Conservation (phyloP, 2,329 filamentous ascomycete species). For the Curvularia sp. region DNA sequence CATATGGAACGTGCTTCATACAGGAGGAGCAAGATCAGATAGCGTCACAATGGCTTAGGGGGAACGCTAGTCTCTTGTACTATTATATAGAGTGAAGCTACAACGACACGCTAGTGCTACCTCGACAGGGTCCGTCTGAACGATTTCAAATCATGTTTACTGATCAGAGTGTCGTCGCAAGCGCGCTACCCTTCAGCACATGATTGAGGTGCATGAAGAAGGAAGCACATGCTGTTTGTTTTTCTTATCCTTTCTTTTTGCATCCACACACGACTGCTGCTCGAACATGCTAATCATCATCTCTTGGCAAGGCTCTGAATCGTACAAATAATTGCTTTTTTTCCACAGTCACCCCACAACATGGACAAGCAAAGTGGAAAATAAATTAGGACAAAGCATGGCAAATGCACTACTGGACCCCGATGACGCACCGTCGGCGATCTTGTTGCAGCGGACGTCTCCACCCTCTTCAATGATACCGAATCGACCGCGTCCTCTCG, state of each 20-base stretch:
- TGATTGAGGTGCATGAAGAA: not conserved
- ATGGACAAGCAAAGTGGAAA: not conserved
- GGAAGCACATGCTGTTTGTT: not conserved
- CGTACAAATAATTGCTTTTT: not conserved
- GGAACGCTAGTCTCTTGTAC: not conserved
- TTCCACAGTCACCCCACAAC: not conserved
- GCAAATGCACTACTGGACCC: not conserved
- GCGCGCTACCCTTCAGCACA: not conserved
- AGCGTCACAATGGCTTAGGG: not conserved
- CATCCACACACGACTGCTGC: not conserved
- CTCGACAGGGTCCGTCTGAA: not conserved
- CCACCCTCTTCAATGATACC: not conserved
- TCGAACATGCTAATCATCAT: not conserved
- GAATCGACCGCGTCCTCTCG: not conserved
- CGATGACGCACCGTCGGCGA: constrained; percentile 10
- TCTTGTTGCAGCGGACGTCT: not conserved
- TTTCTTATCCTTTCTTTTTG: not conserved
- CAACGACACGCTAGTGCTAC: not conserved
- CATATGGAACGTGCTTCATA: not conserved
- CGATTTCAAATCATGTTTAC: not conserved
- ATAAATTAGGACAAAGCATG: not conserved
- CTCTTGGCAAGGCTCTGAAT: constrained; percentile 2
- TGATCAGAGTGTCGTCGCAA: not conserved
- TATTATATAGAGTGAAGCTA: not conserved
- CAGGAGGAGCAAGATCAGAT: not conserved